Conservation (phyloP, 2,329 filamentous ascomycete genomes). For the Sclerotinia minor region DNA sequence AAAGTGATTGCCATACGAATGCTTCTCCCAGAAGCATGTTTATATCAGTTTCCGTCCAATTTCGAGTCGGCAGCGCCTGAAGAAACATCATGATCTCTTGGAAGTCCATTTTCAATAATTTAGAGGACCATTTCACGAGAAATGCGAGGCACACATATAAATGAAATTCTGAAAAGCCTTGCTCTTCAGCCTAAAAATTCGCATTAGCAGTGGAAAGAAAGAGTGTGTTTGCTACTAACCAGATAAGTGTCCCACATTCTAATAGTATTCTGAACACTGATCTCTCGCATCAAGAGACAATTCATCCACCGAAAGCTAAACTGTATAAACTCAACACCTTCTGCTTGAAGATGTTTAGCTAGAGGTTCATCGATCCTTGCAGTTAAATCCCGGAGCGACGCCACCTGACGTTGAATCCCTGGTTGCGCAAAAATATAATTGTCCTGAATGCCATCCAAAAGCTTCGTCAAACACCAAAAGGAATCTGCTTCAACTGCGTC, state of each 20-base stretch:
- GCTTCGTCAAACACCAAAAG: slow-evolving; percentile 97
- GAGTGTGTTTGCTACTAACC: slow-evolving; percentile 53
- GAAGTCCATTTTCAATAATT: slow-evolving; percentile 95
- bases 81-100: slow-evolving; percentile 99
- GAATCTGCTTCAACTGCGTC: slow-evolving; percentile 97
- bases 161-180: slow-evolving; percentile 97
- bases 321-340: slow-evolving; percentile 97
- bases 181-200: slow-evolving; percentile 78
- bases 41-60: slow-evolving; percentile 98
- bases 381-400: slow-evolving; percentile 84
- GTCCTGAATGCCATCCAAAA: slow-evolving; percentile 98
- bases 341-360: slow-evolving; percentile 83
- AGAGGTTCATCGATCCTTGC: slow-evolving; percentile 82
- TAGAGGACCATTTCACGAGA: slow-evolving; percentile 96
- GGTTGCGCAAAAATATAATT: slow-evolving; percentile 98
- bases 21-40: slow-evolving; percentile 93
- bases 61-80: slow-evolving; percentile 85
- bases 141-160: slow-evolving; percentile 98
- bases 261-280: slow-evolving; percentile 94
- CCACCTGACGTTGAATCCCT: slow-evolving; percentile 91
- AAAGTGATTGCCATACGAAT: slow-evolving; percentile 98
- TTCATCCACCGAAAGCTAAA: slow-evolving; percentile 99
- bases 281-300: slow-evolving; percentile 94
- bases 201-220: slow-evolving; percentile 13
- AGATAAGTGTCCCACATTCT: slow-evolving; percentile 99